Conservation (phyloP, 2,329 filamentous ascomycete genomes). For the Penicillium sp. region DNA sequence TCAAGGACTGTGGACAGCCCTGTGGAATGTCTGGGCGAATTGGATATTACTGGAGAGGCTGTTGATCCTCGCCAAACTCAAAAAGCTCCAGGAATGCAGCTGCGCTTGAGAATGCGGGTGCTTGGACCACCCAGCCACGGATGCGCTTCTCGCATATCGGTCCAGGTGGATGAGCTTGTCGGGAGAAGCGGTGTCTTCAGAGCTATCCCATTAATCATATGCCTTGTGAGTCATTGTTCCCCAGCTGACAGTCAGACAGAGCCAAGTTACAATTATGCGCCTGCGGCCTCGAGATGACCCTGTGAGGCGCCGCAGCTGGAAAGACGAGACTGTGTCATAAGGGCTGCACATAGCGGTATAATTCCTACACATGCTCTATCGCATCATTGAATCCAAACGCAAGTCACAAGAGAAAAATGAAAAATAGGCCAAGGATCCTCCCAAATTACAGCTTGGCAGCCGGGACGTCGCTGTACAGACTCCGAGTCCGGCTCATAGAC, state of each 20-base stretch:
- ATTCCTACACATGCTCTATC: constrained; percentile 3
- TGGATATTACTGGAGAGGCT: too few relatives aligned
- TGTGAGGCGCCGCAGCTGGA: neutral
- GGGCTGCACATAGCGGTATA: neutral
- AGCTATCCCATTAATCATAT: too few relatives aligned
- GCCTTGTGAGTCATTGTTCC: too few relatives aligned
- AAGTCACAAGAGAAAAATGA: neutral
- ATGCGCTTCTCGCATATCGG: neutral
- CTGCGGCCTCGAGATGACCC: neutral
- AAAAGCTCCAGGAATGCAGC: constrained; percentile 11
- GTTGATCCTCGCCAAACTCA: neutral
- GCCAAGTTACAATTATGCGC: too few relatives aligned
- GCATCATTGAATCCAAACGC: neutral
- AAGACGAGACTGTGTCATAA: neutral
- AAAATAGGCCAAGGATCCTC: neutral
- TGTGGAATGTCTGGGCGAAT: constrained; percentile 6
- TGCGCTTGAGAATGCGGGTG: constrained; percentile 8
- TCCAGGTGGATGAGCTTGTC: neutral
- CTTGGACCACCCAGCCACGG: constrained; percentile 5
- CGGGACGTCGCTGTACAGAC: constrained; percentile 51
- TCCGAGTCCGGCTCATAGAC: constrained; percentile 61
- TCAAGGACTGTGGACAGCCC: neutral
- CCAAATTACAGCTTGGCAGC: constrained; percentile 59
- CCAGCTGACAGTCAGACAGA: too few relatives aligned
- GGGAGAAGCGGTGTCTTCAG: constrained; percentile 4